Evolutionary conservation across 495 filamentous ascomycete genomes (phyloP).

Genomic region (Symbiotaphrina buchneri): DNA sequence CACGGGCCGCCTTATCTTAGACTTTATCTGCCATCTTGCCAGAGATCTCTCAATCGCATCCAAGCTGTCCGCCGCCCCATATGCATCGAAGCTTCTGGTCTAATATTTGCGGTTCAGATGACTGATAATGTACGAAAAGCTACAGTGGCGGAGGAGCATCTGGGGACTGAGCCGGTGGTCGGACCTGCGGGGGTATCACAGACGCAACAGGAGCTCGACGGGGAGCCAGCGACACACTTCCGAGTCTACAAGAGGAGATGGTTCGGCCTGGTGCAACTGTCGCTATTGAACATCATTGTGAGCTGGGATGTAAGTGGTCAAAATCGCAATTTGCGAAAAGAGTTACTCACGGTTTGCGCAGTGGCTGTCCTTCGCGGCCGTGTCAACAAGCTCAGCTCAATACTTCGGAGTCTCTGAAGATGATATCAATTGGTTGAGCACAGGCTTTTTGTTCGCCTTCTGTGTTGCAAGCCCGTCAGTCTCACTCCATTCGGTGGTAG

Average conservation of each 20-base stretch:
- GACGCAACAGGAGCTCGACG: too few relatives aligned
- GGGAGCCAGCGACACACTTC: background rate
- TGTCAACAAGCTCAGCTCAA: slow-evolving; percentile 48
- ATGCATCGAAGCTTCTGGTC: too few relatives aligned
- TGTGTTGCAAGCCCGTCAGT: slow-evolving; percentile 45
- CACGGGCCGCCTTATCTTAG: too few relatives aligned
- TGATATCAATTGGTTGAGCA: slow-evolving; percentile 83
- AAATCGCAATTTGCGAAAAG: background rate
- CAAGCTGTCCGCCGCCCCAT: too few relatives aligned
- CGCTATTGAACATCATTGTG: slow-evolving; percentile 76
- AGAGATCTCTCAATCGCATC: too few relatives aligned
- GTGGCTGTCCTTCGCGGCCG: slow-evolving; percentile 87
- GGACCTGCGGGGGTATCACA: too few relatives aligned
- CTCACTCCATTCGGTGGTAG: slow-evolving; percentile 1
- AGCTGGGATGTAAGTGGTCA: slow-evolving; percentile 69
- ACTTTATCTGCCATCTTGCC: too few relatives aligned
- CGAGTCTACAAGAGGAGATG: slow-evolving; percentile 70
- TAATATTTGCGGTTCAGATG: background rate
- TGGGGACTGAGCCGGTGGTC: background rate
- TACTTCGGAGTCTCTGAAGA: slow-evolving; percentile 59
- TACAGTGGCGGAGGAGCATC: background rate
- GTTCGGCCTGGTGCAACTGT: slow-evolving; percentile 67
- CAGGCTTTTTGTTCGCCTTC: slow-evolving; percentile 69
- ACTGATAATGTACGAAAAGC: background rate
- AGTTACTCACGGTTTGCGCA: slow-evolving; percentile 13